Evolutionary conservation across 2,329 filamentous ascomycete species (phyloP), one percentile per base, ranked within the genome.

Genomic region (Fusarium irregulare): DNA sequence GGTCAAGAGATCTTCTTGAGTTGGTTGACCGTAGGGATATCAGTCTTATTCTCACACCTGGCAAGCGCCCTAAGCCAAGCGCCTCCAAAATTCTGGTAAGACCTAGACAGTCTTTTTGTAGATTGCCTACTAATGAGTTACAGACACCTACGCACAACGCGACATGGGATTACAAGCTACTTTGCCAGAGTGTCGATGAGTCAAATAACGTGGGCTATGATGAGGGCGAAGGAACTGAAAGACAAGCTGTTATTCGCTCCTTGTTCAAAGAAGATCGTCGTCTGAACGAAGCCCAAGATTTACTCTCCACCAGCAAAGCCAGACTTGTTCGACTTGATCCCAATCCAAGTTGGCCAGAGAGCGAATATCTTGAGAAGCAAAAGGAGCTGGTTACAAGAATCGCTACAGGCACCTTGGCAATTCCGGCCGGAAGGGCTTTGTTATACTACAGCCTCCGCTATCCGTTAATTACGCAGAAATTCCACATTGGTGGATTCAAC

Each of bases 231-330:
- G 94, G 96, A 77, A 91, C 91, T 32, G 93, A 97, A 76, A 89
- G 94, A 28, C 90, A 95, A 78, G 87, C 91, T 12, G 89, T 98
- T 10, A 97, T 96, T 30, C 89, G 91, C 54, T 85, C 96, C 11
- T 91, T 99, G 28, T 99, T 98, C 85, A 91, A 90, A 64, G 94
- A 98, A 71, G 96, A 99, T 76, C 89, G 94, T 64, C 91, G 96
- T 37, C 90, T 97, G 58, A 90, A 93, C 66, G 96, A 99, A 81
- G 96, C 94, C 1, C 90, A 91, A 57, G 89, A 87, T 56, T 84
- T 99, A 58, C 84, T 99, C n/a, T 94, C 96, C 60, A 96, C 96
- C 28, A 89, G 92, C 55, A 93, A 92, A 75, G 86, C 93, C 16
- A 90, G 95, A 44, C 83, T 93, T 13, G 89, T 95, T n/a, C 91